Evolutionary conservation across 345 rosid genomes (phyloP).

Genomic region (Camelina sativa): DNA sequence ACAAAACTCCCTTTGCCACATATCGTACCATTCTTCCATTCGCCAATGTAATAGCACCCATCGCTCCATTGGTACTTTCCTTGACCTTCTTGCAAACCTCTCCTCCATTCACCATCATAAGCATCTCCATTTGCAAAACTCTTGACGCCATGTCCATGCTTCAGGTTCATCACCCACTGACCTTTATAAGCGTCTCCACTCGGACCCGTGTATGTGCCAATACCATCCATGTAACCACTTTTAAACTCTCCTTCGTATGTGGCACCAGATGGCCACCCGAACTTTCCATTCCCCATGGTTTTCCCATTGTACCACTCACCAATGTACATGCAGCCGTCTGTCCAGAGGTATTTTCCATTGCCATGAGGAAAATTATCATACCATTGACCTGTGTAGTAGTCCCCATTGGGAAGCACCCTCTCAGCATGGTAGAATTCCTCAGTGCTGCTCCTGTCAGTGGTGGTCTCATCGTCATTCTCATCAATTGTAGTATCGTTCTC

Average conservation of each 20-base stretch:
- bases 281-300: slow-evolving; percentile 81
- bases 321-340: slow-evolving; percentile 82
- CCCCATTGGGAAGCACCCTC: slow-evolving; percentile 80
- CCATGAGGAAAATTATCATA: slow-evolving; percentile 82
- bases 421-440: slow-evolving; percentile 64
- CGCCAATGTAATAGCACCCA: slow-evolving; percentile 63
- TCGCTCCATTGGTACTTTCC: slow-evolving; percentile 81
- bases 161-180: slow-evolving; percentile 88
- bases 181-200: slow-evolving; percentile 76
- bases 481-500: slow-evolving; percentile 49
- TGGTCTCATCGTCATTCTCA: slow-evolving; percentile 44
- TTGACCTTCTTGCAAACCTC: slow-evolving; percentile 77
- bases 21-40: slow-evolving; percentile 78
- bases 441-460: slow-evolving; percentile 18
- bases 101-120: slow-evolving; percentile 90
- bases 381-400: slow-evolving; percentile 91
- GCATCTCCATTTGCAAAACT: slow-evolving; percentile 69
- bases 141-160: slow-evolving; percentile 79
- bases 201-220: slow-evolving; percentile 63
- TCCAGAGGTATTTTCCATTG: slow-evolving; percentile 86
- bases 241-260: slow-evolving; percentile 93
- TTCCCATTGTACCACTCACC: slow-evolving; percentile 91
- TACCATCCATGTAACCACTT: slow-evolving; percentile 88
- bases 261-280: slow-evolving; percentile 94
- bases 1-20: slow-evolving; percentile 70